Conservation (phyloP, 2,329 filamentous ascomycete genomes). For the Beauveria sp. region DNA sequence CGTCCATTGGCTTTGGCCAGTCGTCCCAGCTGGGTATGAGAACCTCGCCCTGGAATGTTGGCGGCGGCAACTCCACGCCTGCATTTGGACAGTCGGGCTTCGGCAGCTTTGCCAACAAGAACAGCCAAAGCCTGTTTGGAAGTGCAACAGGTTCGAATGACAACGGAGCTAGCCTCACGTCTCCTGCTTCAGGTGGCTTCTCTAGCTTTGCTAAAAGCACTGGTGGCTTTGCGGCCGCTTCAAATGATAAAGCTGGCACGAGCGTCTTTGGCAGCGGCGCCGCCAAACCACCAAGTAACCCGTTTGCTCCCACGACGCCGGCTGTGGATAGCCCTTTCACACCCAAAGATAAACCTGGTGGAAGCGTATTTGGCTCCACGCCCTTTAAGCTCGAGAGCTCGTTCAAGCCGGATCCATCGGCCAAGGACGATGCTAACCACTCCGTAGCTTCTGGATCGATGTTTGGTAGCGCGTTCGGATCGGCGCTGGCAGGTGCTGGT, state of each 20-base stretch:
- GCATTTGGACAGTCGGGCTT: constrained; percentile 51
- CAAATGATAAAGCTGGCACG: constrained; percentile 25
- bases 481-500: constrained; percentile 43
- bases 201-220: constrained; percentile 46
- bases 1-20: constrained; percentile 45
- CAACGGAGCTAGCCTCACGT: constrained; percentile 6
- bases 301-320: constrained; percentile 22
- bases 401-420: constrained; percentile 56
- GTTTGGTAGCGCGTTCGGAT: constrained; percentile 55
- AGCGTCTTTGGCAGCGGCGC: constrained; percentile 29
- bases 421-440: constrained; percentile 51
- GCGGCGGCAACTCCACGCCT: constrained; percentile 23
- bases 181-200: constrained; percentile 36
- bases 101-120: constrained; percentile 30
- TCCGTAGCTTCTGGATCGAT: constrained; percentile 36
- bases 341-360: constrained; percentile 20
- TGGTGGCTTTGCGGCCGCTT: constrained; percentile 49
- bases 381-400: constrained; percentile 61
- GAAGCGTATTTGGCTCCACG: constrained; percentile 37
- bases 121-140: constrained; percentile 30
- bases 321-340: constrained; percentile 12
- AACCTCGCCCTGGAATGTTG: constrained; percentile 45
- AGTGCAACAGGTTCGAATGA: constrained; percentile 16
- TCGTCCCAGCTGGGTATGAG: constrained; percentile 39
- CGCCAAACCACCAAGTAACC: constrained; percentile 27